Evolutionary conservation across 495 filamentous ascomycete genomes (phyloP), one percentile per base, ranked within the genome.

Genomic region (Daldinia bambusicola): DNA sequence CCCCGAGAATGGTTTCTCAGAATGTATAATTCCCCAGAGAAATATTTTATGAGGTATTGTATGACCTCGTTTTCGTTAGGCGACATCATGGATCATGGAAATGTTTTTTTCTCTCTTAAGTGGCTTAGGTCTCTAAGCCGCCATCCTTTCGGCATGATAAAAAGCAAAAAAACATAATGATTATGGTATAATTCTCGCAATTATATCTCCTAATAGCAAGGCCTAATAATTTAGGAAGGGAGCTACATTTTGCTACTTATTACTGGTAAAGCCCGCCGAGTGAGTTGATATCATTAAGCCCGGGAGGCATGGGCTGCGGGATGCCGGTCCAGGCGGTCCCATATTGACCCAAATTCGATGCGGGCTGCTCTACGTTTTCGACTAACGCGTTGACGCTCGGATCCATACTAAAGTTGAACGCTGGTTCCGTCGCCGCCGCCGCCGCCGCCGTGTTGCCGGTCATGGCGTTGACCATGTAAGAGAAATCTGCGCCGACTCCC

Each of bases 391-490:
- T 31, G 66, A 31, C 12, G 60, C 12, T 26, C 34, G 57, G 43
- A 40, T 74, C 66, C 18, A 66, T 66, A 6, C 43, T 53, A 18
- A 70, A 3, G 30, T 51, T 53, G 22, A 70, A 74, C n/a, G 60
- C 6, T 4, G 71, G 45, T 31, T 37, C 65, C 13, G 26, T 3
- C 26, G 26, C 26, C 26, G 67, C 41, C n/a, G 26, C 26, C 26
- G 26, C 26, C 26, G 67, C 41, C n/a, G n/a, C 9, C 12, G 59
- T 32, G 31, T 70, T 74, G 13, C 74, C 74, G 30, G 74, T 74
- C 74, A 76, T 76, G 32, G 71, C 53, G 30, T 70, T 76, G 51
- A 76, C 66, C 71, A 76, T 76, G 36, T 76, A 70, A 38, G 67
- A 71, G 50, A 76, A 74, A 37, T 76, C 74, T 1, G 63, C 55